Evolutionary conservation across 257 asterid genomes (phyloP).

Genomic region (Nicotiana sylvestris): DNA sequence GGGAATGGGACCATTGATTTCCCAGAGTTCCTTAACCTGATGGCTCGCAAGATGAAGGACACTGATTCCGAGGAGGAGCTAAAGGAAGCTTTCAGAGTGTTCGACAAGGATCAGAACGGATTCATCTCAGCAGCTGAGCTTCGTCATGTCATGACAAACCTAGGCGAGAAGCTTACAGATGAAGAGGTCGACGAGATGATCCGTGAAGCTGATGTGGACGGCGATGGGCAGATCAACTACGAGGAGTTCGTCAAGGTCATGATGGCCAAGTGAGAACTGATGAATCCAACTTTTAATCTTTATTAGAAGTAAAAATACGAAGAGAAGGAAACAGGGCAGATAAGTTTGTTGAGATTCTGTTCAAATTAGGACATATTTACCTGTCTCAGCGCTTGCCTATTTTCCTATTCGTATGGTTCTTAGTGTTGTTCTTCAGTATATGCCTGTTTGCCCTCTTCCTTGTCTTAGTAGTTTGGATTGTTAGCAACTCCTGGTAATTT

Average conservation of each 20-base stretch:
- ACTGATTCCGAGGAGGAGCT: constrained; percentile 8
- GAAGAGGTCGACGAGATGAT: constrained; percentile 8
- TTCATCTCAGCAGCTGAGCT: constrained; percentile 11
- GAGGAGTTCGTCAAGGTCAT: constrained; percentile 70
- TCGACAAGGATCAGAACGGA: constrained; percentile 10
- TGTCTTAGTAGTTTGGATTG: constrained; percentile 22
- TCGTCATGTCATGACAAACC: constrained; percentile 15
- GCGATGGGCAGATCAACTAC: constrained; percentile 72
- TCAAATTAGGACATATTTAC: constrained; percentile 31
- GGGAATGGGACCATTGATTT: constrained; percentile 10
- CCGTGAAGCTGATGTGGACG: constrained; percentile 29
- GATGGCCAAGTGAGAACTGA: constrained; percentile 27
- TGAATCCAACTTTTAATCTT: constrained; percentile 26
- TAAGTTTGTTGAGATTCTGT: constrained; percentile 35
- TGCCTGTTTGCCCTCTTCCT: constrained; percentile 30
- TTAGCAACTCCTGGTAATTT: constrained; percentile 21
- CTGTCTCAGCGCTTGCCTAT: constrained; percentile 2
- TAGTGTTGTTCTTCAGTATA: constrained; percentile 21
- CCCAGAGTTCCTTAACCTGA: constrained; percentile 11
- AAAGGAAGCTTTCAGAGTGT: constrained; percentile 12
- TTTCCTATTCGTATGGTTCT: constrained; percentile 14
- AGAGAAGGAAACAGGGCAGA: constrained; percentile 32
- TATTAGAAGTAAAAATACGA: constrained; percentile 31
- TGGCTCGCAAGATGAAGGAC: constrained; percentile 14
- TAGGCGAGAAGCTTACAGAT: constrained; percentile 7